Evolutionary conservation across 805 yeast species (phyloP), one percentile per base, ranked within the genome.

Genomic region (Monosporozyma solicola): DNA sequence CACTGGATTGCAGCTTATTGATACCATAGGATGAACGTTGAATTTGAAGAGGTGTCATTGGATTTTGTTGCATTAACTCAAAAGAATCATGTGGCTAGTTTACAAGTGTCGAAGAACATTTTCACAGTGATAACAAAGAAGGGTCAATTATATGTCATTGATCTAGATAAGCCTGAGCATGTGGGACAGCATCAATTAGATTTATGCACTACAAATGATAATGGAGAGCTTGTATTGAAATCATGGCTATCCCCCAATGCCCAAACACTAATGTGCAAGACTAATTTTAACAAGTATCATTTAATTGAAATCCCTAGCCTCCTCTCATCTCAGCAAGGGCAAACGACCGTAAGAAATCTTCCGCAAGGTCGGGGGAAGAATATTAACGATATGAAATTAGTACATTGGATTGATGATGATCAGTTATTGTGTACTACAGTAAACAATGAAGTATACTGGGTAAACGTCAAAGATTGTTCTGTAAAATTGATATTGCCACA

Each of bases 121-220:
- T 74, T 86, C 41, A 75, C 78, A 53, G 68, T 85, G 48, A 80
- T 83, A 0, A 70, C 82, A 53, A 71, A 70, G 49, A 67, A 75
- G 8, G 84, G 85, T 0, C 61, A 74, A 15, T 67, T 86, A n/a
- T 79, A 79, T 57, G 68, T 85, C n/a, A 84, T 87, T 33, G 82
- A 85, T 59, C 68, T 86, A 56, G 82, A 80, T 50, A 74, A 74
- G 49, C 94, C 94, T 1, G 80, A 84, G 37, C 73, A 72, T 7
- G 83, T 86, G 5, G 75, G 73, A 44, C 69, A 66, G 25, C 61
- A 73, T n/a, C 66, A 64, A 11, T 54, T 75, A 1, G 70, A 77
- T 0, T 54, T 63, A 24, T 45, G 54, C 5, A 49, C 51, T 13
- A 52, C 54, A 3, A 49, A 47, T 10, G 53, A 54, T n/a, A 55